Percentiles rank a stretch among this genome's conserved stretches.
phyloP scores from a whole-genome alignment of 2,329 filamentous ascomycete species.

The Ascochyta viciae-villosae region DNA sequence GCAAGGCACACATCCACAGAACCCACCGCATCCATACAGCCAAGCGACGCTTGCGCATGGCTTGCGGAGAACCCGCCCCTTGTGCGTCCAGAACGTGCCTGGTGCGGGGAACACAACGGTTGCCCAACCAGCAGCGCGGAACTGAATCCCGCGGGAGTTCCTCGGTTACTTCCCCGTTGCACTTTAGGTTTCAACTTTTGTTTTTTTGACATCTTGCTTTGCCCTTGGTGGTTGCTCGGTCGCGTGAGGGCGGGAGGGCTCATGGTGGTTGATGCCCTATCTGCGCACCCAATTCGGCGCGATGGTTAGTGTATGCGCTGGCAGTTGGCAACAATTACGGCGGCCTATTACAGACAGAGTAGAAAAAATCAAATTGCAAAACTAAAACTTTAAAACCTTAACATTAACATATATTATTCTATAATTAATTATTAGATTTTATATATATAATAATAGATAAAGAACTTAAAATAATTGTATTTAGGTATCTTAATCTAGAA shows the following conservation, averaged over 20 bases:
- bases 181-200: not conserved
- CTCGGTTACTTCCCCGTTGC: not conserved
- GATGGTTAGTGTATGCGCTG: conserved; percentile 7
- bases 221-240: not conserved
- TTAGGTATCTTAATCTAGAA: no score
- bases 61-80: conserved; percentile 20
- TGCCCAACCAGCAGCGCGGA: conserved; percentile 9
- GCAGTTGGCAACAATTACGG: not conserved
- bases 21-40: not conserved
- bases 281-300: not conserved
- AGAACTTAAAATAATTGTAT: no score
- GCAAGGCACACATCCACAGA: conserved; percentile 6
- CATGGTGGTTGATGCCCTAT: not conserved
- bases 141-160: not conserved
- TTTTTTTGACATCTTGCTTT: not conserved
- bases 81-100: conserved; percentile 16
- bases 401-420: no score
- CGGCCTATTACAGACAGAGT: no score
- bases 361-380: no score
- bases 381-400: no score
- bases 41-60: conserved; percentile 17
- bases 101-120: conserved; percentile 15
- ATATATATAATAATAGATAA: no score
- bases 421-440: no score
- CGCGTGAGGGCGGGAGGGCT: not conserved